Percentiles rank a stretch among this genome's conserved stretches.
phyloP scores from a whole-genome alignment of 805 yeast species.

The Candida stauntonica region DNA sequence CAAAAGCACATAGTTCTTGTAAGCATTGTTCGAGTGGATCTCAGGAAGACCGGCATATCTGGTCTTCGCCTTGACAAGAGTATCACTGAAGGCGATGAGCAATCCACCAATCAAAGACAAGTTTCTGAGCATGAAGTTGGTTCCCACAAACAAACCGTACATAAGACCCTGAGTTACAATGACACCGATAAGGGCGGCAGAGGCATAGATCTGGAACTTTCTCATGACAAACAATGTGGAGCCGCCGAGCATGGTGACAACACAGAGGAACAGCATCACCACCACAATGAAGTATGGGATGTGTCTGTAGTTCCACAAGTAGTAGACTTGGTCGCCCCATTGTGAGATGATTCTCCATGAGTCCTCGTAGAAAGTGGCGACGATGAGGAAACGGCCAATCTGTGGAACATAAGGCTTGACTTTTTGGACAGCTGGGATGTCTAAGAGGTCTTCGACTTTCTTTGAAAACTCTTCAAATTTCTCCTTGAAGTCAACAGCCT shows the following conservation, averaged over 20 bases:
- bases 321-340: conserved; percentile 89
- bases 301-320: conserved; percentile 74
- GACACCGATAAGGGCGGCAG: conserved; percentile 62
- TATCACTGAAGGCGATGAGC: conserved; percentile 80
- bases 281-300: conserved; percentile 73
- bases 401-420: conserved; percentile 77
- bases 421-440: conserved; percentile 39
- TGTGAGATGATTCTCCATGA: conserved; percentile 77
- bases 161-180: conserved; percentile 80
- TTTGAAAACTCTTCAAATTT: conserved; percentile 34
- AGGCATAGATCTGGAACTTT: conserved; percentile 64
- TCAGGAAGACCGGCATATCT: conserved; percentile 42
- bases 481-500: conserved; percentile 14
- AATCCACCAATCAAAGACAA: conserved; percentile 90
- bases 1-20: conserved; percentile 73
- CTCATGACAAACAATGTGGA: conserved; percentile 68
- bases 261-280: conserved; percentile 60
- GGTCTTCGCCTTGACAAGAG: conserved; percentile 71
- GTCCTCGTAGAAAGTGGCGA: conserved; percentile 92
- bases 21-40: conserved; percentile 59
- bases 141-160: conserved; percentile 81
- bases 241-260: conserved; percentile 66
- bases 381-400: conserved; percentile 84
- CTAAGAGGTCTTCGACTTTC: conserved; percentile 51
- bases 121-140: conserved; percentile 79